Evolutionary conservation across 495 filamentous ascomycete species (phyloP), one percentile per base, ranked within the genome.

Genomic region (Neurospora sublineolata): DNA sequence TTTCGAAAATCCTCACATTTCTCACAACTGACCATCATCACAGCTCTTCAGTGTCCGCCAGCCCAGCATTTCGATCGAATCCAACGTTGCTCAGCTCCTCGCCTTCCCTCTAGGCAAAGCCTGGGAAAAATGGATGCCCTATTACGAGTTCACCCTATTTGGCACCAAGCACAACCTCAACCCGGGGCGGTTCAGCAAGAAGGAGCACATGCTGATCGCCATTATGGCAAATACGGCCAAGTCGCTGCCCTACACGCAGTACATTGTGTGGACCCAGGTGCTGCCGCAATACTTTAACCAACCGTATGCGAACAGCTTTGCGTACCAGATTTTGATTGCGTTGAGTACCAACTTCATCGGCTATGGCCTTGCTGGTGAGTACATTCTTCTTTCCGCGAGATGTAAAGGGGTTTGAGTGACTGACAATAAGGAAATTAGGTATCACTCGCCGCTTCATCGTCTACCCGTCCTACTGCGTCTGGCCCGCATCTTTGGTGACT

Each of bases 181-280:
- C 73, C 84, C 85, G 0, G 84, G 83, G 23, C 83, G 79, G 37
- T 87, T 85, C 78, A 85, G 82, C 73, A 79, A 81, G 42, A 87
- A 87, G 72, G 84, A 87, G 69, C 85, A 87, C 74, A 84, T 84
- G 78, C 74, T 87, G 37, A 84, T 86, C 74, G 83, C 82, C 71
- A 82, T 84, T 77, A 83, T 84, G 81, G 76, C 82, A 68, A 82
- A 77, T 36, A 77, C 83, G 6, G 76, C 77, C 36, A 78, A 77
- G 72, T 79, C 75, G 46, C 70, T 71, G 8, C 81, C 81, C 0
- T 83, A 82, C 68, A 83, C 81, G 44, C 80, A 81, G 72, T 79
- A 82, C 71, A 82, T 81, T 60, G 79, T 84, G 6, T 88, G 85
- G 78, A 79, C 78, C 20, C 82, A 84, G 70, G 78, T 79, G 18